These are phyloP conservation scores for Verbascum thapsus DNA, from an alignment of 257 asterid species.

Conservation along the genomic window DNA sequence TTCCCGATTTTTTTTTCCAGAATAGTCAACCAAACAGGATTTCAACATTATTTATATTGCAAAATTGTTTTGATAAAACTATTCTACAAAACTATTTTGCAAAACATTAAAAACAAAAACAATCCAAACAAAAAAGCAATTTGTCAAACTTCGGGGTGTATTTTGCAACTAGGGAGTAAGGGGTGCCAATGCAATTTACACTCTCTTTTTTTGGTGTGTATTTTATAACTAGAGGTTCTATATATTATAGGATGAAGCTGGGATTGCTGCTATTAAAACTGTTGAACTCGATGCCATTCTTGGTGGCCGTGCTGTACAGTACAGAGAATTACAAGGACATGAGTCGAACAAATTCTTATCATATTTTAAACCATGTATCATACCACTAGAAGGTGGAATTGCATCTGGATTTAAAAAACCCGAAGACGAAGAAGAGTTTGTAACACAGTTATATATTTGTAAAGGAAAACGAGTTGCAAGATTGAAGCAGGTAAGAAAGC, in stretches of 20 bases:
- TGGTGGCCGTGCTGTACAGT: conserved; percentile 95
- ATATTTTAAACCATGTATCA: conserved; percentile 85
- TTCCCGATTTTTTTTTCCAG: too few relatives aligned
- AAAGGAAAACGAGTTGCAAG: conserved; percentile 84
- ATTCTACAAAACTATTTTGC: too few relatives aligned
- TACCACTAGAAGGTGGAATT: conserved; percentile 93
- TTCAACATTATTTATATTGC: too few relatives aligned
- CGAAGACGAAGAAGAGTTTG: conserved; percentile 93
- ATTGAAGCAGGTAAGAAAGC: conserved; percentile 68
- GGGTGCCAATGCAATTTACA: too few relatives aligned
- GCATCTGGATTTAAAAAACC: conserved; percentile 87
- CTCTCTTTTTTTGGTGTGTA: neutral
- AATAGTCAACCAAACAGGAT: too few relatives aligned
- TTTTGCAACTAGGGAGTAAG: too few relatives aligned
- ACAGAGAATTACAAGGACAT: conserved; percentile 85
- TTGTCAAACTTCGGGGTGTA: too few relatives aligned
- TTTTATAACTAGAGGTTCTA: conserved; percentile 19
- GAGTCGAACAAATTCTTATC: conserved; percentile 91
- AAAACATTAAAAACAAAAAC: too few relatives aligned
- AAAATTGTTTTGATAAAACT: too few relatives aligned
- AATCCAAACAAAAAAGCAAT: too few relatives aligned
- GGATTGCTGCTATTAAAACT: conserved; percentile 90
- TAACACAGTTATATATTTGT: conserved; percentile 73
- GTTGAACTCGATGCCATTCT: conserved; percentile 90
- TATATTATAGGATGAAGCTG: conserved; percentile 83